These are phyloP conservation scores for Wallacemonas sp. DNA, from an alignment of 208 protist genomes.

Conservation along the genomic window DNA sequence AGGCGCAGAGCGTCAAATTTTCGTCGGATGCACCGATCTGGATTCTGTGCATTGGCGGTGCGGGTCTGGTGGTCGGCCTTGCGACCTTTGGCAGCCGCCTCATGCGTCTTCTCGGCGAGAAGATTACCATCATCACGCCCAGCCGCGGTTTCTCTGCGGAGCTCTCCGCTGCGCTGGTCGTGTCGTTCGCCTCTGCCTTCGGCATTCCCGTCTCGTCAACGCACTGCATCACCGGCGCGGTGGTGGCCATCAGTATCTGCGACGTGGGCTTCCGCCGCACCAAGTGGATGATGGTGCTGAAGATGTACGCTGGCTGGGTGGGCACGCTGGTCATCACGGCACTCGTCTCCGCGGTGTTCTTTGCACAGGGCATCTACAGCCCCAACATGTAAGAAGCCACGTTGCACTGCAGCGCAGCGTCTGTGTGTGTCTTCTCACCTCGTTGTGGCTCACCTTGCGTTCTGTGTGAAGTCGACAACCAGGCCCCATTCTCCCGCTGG, in stretches of 20 bases:
- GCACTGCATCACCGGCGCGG: slow-evolving; percentile 88
- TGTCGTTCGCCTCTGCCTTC: slow-evolving; percentile 76
- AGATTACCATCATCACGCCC: slow-evolving; percentile 77
- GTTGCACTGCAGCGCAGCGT: no score
- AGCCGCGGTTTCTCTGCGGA: slow-evolving; percentile 75
- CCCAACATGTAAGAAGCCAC: slow-evolving; percentile 14
- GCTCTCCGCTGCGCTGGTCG: slow-evolving; percentile 68
- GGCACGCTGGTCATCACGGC: slow-evolving; percentile 58
- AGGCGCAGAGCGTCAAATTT: slow-evolving; percentile 27
- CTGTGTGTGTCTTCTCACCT: no score
- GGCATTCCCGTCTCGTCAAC: slow-evolving; percentile 89
- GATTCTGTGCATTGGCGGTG: slow-evolving; percentile 66
- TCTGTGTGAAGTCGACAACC: no score
- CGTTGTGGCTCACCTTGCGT: no score
- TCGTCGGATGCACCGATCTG: slow-evolving; percentile 50
- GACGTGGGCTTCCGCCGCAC: slow-evolving; percentile 59
- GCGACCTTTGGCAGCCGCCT: slow-evolving; percentile 69
- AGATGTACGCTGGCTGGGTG: slow-evolving; percentile 78
- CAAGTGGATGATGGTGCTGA: slow-evolving; percentile 68
- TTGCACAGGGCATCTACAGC: slow-evolving; percentile 69
- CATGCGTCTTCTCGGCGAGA: slow-evolving; percentile 70
- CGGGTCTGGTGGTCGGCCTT: slow-evolving; percentile 65
- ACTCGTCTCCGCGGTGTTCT: slow-evolving; percentile 63
- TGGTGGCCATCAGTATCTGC: slow-evolving; percentile 79
- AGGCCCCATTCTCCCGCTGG: no score